A percentile compares a stretch with the other conserved stretches of the same genome.
These are phyloP conservation scores for Ogataea parapolymorpha DNA, from an alignment of 805 yeast species.

Conservation along the genomic window DNA sequence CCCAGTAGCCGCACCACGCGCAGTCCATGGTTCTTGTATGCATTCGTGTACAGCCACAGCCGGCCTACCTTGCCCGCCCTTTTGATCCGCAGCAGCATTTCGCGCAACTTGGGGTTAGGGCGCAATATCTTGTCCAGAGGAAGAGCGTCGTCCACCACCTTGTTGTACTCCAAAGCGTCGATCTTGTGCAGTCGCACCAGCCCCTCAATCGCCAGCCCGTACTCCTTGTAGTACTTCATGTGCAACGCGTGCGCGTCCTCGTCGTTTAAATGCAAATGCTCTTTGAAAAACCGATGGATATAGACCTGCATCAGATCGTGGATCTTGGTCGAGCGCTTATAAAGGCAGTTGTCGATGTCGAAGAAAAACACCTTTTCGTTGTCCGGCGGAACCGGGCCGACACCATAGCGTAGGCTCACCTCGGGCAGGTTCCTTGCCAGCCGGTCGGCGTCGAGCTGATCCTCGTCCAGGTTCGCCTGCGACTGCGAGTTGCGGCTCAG, in stretches of 20 bases:
- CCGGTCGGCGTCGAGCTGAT: slow-evolving; percentile 11
- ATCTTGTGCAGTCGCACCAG: slow-evolving; percentile 65
- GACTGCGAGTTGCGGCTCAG: slow-evolving; percentile 14
- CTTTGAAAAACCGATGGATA: slow-evolving; percentile 78
- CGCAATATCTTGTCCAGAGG: slow-evolving; percentile 76
- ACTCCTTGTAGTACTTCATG: slow-evolving; percentile 71
- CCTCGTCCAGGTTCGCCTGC: slow-evolving; percentile 12
- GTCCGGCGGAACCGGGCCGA: slow-evolving; percentile 28
- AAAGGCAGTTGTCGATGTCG: slow-evolving; percentile 92
- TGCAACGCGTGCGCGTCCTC: slow-evolving; percentile 75
- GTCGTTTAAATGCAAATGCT: slow-evolving; percentile 55
- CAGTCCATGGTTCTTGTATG: slow-evolving; percentile 85
- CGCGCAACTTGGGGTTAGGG: slow-evolving; percentile 56
- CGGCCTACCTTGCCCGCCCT: slow-evolving; percentile 52
- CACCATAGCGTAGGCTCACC: slow-evolving; percentile 26
- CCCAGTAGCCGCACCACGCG: slow-evolving; percentile 80
- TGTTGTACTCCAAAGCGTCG: slow-evolving; percentile 85
- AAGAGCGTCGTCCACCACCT: slow-evolving; percentile 85
- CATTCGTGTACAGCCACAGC: slow-evolving; percentile 93
- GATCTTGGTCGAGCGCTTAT: slow-evolving; percentile 67
- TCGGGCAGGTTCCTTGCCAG: slow-evolving; percentile 26
- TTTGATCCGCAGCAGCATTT: slow-evolving; percentile 46
- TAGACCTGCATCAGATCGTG: slow-evolving; percentile 85
- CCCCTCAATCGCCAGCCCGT: slow-evolving; percentile 94
- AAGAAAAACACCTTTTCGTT: slow-evolving; percentile 58